Evolutionary conservation across 768 basidiomycete genomes (phyloP).

Genomic region (Punctularia strigosozonata): DNA sequence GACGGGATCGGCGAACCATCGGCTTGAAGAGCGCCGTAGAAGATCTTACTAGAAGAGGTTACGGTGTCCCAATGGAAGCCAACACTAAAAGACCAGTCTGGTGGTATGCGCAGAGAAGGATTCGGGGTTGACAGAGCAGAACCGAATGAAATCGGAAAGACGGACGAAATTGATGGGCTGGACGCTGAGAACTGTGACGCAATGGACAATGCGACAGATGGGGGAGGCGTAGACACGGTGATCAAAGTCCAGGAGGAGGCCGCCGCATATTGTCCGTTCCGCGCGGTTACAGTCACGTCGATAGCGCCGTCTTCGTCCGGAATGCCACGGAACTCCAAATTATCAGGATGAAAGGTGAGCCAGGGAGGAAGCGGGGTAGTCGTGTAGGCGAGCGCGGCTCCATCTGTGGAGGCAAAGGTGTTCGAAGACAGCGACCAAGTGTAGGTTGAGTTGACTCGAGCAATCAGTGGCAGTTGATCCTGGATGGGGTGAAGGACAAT

Average conservation of each 20-base stretch:
- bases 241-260: constrained; percentile 44
- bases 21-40: constrained; percentile 49
- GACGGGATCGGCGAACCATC: constrained; percentile 62
- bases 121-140: constrained; percentile 41
- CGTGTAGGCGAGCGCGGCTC: constrained; percentile 35
- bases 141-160: constrained; percentile 48
- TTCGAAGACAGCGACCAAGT: constrained; percentile 54
- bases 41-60: constrained; percentile 32
- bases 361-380: constrained; percentile 56
- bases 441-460: constrained; percentile 51
- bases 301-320: constrained; percentile 61
- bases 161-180: constrained; percentile 65
- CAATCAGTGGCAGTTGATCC: constrained; percentile 69
- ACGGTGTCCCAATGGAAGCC: constrained; percentile 67
- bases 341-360: constrained; percentile 58
- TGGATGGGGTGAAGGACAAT: constrained; percentile 48
- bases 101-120: constrained; percentile 63
- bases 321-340: constrained; percentile 55
- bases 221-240: constrained; percentile 41
- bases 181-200: constrained; percentile 45
- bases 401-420: constrained; percentile 50
- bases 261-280: constrained; percentile 31
- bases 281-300: constrained; percentile 51
- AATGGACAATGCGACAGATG: constrained; percentile 41
- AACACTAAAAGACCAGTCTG: constrained; percentile 82